These are phyloP conservation scores for Psilocybe azurescens DNA, from an alignment of 768 basidiomycete genomes.

Conservation along the genomic window DNA sequence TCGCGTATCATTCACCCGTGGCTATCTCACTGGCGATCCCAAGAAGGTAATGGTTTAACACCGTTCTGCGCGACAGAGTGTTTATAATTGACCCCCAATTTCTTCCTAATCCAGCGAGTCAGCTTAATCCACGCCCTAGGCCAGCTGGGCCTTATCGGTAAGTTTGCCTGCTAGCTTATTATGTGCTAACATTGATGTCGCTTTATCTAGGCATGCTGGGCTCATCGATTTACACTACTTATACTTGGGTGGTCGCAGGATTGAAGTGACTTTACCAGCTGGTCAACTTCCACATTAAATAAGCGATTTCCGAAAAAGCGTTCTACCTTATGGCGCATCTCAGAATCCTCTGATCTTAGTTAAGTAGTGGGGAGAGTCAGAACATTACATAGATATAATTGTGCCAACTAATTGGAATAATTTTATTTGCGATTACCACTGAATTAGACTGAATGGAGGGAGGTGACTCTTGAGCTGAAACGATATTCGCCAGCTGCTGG, in stretches of 20 bases:
- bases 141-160: conserved; percentile 1
- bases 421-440: no score
- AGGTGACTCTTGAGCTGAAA: no score
- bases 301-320: no score
- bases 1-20: conserved; percentile 49
- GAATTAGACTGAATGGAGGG: no score
- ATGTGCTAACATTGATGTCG: neutral
- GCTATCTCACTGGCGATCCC: conserved; percentile 50
- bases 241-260: neutral
- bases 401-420: no score
- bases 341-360: no score
- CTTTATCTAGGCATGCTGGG: neutral
- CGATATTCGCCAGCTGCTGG: no score
- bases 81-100: neutral
- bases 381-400: no score
- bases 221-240: neutral
- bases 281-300: fast-evolving
- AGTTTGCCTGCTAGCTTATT: neutral
- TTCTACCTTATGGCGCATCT: no score
- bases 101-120: neutral
- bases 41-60: conserved; percentile 34
- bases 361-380: no score
- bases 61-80: neutral
- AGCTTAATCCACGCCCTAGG: neutral
- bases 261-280: neutral